These are phyloP conservation scores for Baorangia bicolor DNA, from an alignment of 768 basidiomycete genomes.

Conservation along the genomic window DNA sequence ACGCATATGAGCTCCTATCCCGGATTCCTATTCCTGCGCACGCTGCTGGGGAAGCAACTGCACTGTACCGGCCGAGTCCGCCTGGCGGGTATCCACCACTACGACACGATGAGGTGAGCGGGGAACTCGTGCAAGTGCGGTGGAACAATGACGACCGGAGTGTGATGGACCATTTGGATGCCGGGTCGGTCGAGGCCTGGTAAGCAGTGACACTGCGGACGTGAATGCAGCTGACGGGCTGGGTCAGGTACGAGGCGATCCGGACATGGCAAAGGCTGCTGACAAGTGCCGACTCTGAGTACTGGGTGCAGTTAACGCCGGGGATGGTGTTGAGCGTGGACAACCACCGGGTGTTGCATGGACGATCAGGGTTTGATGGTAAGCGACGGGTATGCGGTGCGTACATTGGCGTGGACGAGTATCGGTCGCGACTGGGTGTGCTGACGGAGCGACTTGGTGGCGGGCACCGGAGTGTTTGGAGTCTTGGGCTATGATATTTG, in stretches of 20 bases:
- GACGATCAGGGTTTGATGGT: conserved; percentile 88
- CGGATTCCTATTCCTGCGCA: conserved; percentile 73
- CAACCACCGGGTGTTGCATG: conserved; percentile 93
- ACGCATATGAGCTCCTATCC: conserved; percentile 68
- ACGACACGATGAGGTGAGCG: conserved; percentile 56
- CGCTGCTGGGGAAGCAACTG: conserved; percentile 75
- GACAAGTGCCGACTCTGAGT: conserved; percentile 80
- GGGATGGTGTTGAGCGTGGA: conserved; percentile 92
- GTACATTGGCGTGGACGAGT: conserved; percentile 91
- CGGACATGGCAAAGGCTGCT: conserved; percentile 74
- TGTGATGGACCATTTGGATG: conserved; percentile 61
- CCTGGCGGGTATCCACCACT: conserved; percentile 67
- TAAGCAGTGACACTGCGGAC: conserved; percentile 21
- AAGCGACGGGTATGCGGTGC: conserved; percentile 93
- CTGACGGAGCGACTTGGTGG: conserved; percentile 50
- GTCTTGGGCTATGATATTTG: conserved; percentile 43
- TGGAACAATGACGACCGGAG: conserved; percentile 97
- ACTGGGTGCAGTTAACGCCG: conserved; percentile 86
- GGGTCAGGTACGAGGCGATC: conserved; percentile 73
- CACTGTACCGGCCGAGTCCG: conserved; percentile 59
- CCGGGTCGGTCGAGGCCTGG: conserved; percentile 74
- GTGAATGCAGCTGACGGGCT: background rate
- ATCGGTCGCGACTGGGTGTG: conserved; percentile 71
- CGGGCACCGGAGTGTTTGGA: conserved; percentile 58
- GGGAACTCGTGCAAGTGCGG: conserved; percentile 71